These are phyloP conservation scores for Xylaria grammica DNA, from an alignment of 495 filamentous ascomycete species.

Conservation along the genomic window DNA sequence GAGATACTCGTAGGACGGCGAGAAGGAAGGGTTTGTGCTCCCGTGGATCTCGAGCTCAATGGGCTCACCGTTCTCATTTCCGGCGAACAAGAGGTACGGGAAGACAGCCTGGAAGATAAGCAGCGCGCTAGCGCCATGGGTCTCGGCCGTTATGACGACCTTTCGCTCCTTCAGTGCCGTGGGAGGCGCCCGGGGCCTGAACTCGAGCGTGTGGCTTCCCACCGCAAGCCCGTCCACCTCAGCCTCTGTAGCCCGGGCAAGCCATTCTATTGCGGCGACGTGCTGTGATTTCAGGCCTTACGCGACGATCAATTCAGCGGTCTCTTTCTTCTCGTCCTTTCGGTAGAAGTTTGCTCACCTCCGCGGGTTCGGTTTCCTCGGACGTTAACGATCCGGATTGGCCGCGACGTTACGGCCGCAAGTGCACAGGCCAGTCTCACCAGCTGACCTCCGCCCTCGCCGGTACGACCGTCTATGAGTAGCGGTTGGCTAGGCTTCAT, in stretches of 20 bases:
- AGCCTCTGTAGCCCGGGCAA: slow-evolving; percentile 68
- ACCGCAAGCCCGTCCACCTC: slow-evolving; percentile 58
- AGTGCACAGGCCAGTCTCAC: slow-evolving; percentile 73
- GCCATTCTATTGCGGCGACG: slow-evolving; percentile 67
- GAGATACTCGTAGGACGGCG: slow-evolving; percentile 78
- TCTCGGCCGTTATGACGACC: slow-evolving; percentile 51
- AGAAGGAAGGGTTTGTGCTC: slow-evolving; percentile 77
- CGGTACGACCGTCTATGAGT: slow-evolving; percentile 68
- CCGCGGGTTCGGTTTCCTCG: slow-evolving; percentile 66
- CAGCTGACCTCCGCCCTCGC: slow-evolving; percentile 87
- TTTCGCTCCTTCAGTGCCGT: slow-evolving; percentile 43
- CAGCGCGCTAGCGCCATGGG: slow-evolving; percentile 57
- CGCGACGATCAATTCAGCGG: slow-evolving; percentile 26
- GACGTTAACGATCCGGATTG: slow-evolving; percentile 71
- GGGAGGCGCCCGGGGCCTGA: slow-evolving; percentile 50
- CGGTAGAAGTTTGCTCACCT: slow-evolving; percentile 31
- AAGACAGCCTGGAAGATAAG: slow-evolving; percentile 85
- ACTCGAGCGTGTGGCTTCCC: slow-evolving; percentile 59
- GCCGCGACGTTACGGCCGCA: slow-evolving; percentile 66
- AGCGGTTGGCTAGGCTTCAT: slow-evolving; percentile 32
- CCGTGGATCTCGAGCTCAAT: slow-evolving; percentile 69
- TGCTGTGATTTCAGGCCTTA: slow-evolving; percentile 79
- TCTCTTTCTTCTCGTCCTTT: background rate
- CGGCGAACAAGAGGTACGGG: slow-evolving; percentile 72
- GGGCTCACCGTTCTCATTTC: slow-evolving; percentile 42